Base-by-base conservation (phyloP, 305 asterid species). In the Fraxinus latifolia region DNA sequence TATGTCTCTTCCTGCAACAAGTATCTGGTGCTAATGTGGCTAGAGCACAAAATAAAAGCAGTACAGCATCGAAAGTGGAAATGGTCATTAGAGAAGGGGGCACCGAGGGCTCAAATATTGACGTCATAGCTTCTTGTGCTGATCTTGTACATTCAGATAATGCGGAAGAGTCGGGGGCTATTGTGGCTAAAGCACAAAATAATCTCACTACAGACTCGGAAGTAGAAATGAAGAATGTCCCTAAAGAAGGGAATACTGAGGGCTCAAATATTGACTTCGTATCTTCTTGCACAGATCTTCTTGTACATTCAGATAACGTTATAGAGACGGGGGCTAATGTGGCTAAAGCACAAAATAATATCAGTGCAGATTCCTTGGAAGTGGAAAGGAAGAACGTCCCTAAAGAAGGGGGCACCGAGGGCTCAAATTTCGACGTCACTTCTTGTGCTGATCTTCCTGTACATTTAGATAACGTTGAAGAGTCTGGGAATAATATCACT, bases 1-100 rank as follows among this genome's bases (percentile, higher is more conserved):
- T 78, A n/a, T 79, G 82, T 36, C 76, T 79, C 50, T 32, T 33
- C 37, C 60, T 67, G 5, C 50, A 77, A 11, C 44, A 79, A 34
- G 37, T 53, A 17, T 15, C 44, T 12, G 25, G 15, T 0, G 44
- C 39, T 4, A 77, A 27, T 15, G 11, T 33, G 77, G 77, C 77
- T 36, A 34, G 0, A 72, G 27, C 77, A 32, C 76, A 71, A 71
- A 72, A n/a, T n/a, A 7, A 72, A 15, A 71, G 21, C 23, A 33
- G 2, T 31, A 31, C 27, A 15, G 14, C 19, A 1, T 27, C 47
- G 1, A 27, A 32, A 14, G 25, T 5, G 7, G 76, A 33, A 32
- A 70, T 31, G 77, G n/a, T 72, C 15, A 2, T 29, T 32, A 72
- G 39, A 72, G 77, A 72, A 32, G 77, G 47, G 29, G 29, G 14